phyloP scores from a whole-genome alignment of 257 asterid genomes.

The Solanum gracilifrons region DNA sequence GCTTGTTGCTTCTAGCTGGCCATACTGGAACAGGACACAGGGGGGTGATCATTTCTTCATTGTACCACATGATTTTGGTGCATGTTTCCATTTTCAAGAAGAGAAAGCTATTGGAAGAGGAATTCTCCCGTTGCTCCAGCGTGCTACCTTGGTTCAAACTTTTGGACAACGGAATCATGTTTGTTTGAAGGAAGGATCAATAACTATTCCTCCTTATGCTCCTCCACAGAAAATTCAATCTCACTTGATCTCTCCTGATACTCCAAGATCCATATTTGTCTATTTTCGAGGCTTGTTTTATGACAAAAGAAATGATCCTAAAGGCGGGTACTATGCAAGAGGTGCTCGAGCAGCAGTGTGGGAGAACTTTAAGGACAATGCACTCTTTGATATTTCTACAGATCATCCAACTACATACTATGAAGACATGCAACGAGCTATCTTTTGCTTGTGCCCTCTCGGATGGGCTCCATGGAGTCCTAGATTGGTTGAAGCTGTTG shows the following conservation, averaged over 20 bases:
- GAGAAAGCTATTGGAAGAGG: constrained; percentile 82
- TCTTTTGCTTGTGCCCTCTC: background rate
- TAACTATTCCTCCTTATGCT: background rate
- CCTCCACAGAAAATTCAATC: background rate
- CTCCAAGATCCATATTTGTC: background rate
- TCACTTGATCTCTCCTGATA: background rate
- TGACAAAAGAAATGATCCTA: background rate
- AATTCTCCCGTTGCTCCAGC: background rate
- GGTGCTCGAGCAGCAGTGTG: background rate
- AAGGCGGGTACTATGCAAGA: constrained; percentile 20
- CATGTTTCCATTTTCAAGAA: constrained; percentile 87
- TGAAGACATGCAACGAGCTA: background rate
- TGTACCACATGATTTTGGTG: constrained; percentile 79
- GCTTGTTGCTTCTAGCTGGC: constrained; percentile 74
- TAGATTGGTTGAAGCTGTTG: background rate
- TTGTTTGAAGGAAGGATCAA: background rate
- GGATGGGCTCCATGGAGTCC: constrained; percentile 3
- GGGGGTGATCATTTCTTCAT: constrained; percentile 90
- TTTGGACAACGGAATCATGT: background rate
- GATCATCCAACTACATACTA: background rate
- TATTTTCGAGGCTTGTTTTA: background rate
- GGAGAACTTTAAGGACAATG: background rate
- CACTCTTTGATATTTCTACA: background rate
- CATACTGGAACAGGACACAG: constrained; percentile 83
- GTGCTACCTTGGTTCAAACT: background rate